Percentiles rank a stretch among this genome's conserved stretches.
These are phyloP conservation scores for Amborella trichopoda DNA, from an alignment of 164 flowering plant genomes.

Conservation along the genomic window DNA sequence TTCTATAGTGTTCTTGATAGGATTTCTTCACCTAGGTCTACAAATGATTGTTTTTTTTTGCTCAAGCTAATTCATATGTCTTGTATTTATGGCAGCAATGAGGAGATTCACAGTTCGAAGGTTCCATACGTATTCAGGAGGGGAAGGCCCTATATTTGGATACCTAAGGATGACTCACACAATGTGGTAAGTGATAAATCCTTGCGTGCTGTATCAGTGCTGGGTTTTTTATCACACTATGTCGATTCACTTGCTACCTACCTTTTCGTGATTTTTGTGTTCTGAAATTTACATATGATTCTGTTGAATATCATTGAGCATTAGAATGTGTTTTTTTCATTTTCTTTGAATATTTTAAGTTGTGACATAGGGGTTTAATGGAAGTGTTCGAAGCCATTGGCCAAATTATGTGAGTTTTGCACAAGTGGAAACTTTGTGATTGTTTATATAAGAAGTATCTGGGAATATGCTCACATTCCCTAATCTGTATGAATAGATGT, in stretches of 20 bases:
- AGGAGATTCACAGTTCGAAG: conserved; percentile 46
- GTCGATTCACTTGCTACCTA: not conserved
- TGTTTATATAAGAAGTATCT: too few relatives aligned
- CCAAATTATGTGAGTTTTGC: too few relatives aligned
- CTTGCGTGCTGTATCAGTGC: not conserved
- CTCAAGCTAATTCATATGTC: not conserved
- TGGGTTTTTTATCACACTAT: not conserved
- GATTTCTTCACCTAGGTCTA: too few relatives aligned
- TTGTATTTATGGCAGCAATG: conserved; percentile 34
- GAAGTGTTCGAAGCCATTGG: too few relatives aligned
- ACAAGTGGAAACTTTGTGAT: too few relatives aligned
- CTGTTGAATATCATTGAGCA: not conserved
- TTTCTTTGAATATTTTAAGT: too few relatives aligned
- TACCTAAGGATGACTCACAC: conserved; percentile 69
- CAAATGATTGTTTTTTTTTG: too few relatives aligned
- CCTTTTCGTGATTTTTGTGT: not conserved
- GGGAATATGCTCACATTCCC: too few relatives aligned
- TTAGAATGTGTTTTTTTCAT: not conserved
- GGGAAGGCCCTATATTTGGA: conserved; percentile 76
- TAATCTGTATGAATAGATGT: too few relatives aligned
- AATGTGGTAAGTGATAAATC: conserved; percentile 42
- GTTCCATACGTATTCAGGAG: conserved; percentile 56
- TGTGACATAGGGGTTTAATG: too few relatives aligned
- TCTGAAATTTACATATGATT: not conserved
- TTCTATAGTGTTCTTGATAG: too few relatives aligned